Base-by-base conservation (phyloP, 1,284 basidiomycete genomes). In the Afroboletus lepidellus region DNA sequence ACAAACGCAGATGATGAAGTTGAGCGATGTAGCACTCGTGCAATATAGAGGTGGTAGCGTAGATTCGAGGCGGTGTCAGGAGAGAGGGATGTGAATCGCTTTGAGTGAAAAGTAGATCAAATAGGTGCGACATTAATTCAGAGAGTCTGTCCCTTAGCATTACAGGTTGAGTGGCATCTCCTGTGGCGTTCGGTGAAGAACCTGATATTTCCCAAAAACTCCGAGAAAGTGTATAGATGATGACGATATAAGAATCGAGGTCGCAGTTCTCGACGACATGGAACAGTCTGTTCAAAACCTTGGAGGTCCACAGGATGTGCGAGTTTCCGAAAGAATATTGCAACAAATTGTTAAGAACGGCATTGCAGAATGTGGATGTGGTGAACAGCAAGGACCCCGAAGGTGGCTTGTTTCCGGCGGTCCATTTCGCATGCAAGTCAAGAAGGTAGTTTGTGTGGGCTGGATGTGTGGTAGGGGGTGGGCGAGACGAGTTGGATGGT, bases 361-460 rank as follows among this genome's bases (percentile, higher is more conserved):
- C 60, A 37, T 47, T 50, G 53, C 60, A 72, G 46, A 63, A 61
- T 6, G 54, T 20, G 32, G 66, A 66, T 32, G 69, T 68, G 1
- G 68, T 69, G 33, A 69, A 71, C 8, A 56, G 34, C 6, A 25
- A 41, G 9, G 46, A 25, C 4, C 29, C 27, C 18, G 43, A 37
- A 42, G 53, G 25, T 3, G 34, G 16, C 18, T 46, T 52, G 32
- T 54, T 57, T 42, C 47, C 50, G 11, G 48, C 38, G 34, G 53
- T 62, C 67, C 74, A 75, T 45, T 60, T 64, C 18, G 60, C 46
- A 48, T 69, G 69, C 25, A 80, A 65, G 18, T 69, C 61, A n/a
- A 62, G 59, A 45, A 76, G 68, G 59, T 72, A 76, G 46, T 69
- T 66, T 13, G 71, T 66, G 60, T 82, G 76, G 1, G 72, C 67